A percentile compares a stretch with the other conserved stretches of the same genome.
Conservation (phyloP, 371 early-diverging fungal species). For the Aphelidium insulamus region DNA sequence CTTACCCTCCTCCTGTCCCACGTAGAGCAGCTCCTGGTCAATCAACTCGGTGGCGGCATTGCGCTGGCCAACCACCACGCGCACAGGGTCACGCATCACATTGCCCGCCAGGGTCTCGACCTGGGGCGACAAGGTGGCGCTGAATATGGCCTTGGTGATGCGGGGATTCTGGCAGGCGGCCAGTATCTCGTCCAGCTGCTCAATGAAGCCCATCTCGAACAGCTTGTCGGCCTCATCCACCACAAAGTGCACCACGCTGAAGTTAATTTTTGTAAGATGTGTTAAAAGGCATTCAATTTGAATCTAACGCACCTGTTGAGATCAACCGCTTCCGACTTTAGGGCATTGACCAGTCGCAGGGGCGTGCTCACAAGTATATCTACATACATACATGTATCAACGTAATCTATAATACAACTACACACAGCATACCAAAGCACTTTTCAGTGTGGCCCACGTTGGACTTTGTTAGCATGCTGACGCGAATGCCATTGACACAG, state of each 20-base stretch:
- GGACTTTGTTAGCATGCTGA: too few species aligned
- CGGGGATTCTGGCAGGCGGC: conserved; percentile 51
- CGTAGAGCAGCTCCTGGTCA: conserved; percentile 69
- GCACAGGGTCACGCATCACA: conserved; percentile 69
- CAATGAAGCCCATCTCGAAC: conserved; percentile 72
- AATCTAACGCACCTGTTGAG: conserved; percentile 44
- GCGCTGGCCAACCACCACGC: conserved; percentile 72
- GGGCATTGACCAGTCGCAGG: conserved; percentile 63
- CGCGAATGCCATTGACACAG: too few species aligned
- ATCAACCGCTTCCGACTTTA: conserved; percentile 52
- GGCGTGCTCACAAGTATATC: conserved; percentile 84
- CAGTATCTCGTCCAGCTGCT: conserved; percentile 69
- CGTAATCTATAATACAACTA: too few species aligned
- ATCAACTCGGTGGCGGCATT: conserved; percentile 83
- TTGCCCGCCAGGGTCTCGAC: conserved; percentile 74
- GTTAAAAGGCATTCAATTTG: conserved; percentile 4
- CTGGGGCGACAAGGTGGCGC: conserved; percentile 77
- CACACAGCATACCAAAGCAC: too few species aligned
- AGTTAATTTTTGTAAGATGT: neutral
- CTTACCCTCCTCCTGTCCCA: conserved; percentile 84
- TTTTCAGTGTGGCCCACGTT: too few species aligned
- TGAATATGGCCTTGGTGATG: conserved; percentile 70
- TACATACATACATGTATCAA: conserved; percentile 1
- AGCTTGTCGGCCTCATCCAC: conserved; percentile 89
- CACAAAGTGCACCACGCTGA: conserved; percentile 38